Evolutionary conservation across 2,329 filamentous ascomycete species (phyloP), one percentile per base, ranked within the genome.

Genomic region (Dryadomyces quercivorus): DNA sequence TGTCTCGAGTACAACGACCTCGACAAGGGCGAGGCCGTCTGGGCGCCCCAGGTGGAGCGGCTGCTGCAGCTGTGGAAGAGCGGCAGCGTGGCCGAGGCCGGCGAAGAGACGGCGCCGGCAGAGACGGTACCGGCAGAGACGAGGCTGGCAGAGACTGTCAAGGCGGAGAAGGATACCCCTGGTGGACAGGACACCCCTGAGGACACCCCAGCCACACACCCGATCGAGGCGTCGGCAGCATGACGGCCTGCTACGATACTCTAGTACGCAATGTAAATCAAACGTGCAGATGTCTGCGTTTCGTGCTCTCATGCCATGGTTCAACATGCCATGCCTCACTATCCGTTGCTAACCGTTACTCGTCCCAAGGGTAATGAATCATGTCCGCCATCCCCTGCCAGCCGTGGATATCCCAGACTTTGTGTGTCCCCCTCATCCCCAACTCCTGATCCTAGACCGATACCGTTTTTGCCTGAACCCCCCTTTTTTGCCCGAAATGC

Each of bases 1-100:
- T 85, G 89, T 53, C 68, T 96, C 20, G 86, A 93, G 61, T 95
- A 86, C 65, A 74, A 80, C 12, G 88, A 95, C 59, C 70, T 96
- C 4, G 76, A 76, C 55, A 79, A 84, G 60, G 89, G 87, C 1
- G 88, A 95, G 67, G 77, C 82, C 0, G 80, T 87, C 9, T 97
- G 92, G 91, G 88, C 80, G 0, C 86, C 88, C 0, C 79, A 89
- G 66, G 75, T 97, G 1, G 66, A 77, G 61, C 65, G 67, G 16
- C 75, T 83, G 64, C 67, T 89, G 54, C 52, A 58, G 8, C 55
- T 63, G 43, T 69, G 66, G 66, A 50, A 55, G 21, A 53, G 56
- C 44, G 54, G 53, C 21, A 43, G 45, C 10, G 52, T 59, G 22
- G 55, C 50, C 6, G 18, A 16, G 22, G 50, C 12, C 16, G 38